A percentile compares a stretch with the other conserved stretches of the same genome.
Evolutionary conservation across 805 yeast species (phyloP).

Genomic region (Metschnikowia vanudenii): DNA sequence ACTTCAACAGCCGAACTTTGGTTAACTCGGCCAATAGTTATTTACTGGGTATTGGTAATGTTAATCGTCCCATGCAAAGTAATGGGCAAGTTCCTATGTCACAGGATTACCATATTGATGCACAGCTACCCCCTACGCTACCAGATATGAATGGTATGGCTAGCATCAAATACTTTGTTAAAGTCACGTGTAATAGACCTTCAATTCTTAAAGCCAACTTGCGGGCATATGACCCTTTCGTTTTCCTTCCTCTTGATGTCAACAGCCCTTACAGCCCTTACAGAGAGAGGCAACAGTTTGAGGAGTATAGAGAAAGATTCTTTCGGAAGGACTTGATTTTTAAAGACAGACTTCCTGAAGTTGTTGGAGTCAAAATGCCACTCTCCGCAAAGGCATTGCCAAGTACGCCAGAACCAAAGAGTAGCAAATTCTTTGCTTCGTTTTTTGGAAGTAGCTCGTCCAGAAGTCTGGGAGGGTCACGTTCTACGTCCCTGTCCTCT

Average conservation of each 20-base stretch:
- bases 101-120: conserved; percentile 12
- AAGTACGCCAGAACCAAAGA: conserved; percentile 9
- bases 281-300: conserved; percentile 18
- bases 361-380: conserved; percentile 5
- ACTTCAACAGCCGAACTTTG: conserved; percentile 18
- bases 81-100: neutral
- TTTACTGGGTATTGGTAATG: conserved; percentile 1
- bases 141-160: conserved; percentile 28
- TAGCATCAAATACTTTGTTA: conserved; percentile 51
- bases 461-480: neutral
- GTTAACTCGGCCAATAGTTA: conserved; percentile 20
- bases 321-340: conserved; percentile 43
- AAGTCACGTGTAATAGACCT: conserved; percentile 57
- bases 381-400: conserved; percentile 8
- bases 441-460: conserved; percentile 10
- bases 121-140: conserved; percentile 19
- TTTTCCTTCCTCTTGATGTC: conserved; percentile 50
- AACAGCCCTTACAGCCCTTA: conserved; percentile 25
- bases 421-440: conserved; percentile 11
- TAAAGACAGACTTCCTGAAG: conserved; percentile 26
- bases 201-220: conserved; percentile 48
- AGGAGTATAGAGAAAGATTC: conserved; percentile 43
- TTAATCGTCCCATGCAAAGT: neutral
- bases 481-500: conserved; percentile 3
- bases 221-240: conserved; percentile 49